Conservation (phyloP, 2,329 filamentous ascomycete species). For the Claviceps sp. region DNA sequence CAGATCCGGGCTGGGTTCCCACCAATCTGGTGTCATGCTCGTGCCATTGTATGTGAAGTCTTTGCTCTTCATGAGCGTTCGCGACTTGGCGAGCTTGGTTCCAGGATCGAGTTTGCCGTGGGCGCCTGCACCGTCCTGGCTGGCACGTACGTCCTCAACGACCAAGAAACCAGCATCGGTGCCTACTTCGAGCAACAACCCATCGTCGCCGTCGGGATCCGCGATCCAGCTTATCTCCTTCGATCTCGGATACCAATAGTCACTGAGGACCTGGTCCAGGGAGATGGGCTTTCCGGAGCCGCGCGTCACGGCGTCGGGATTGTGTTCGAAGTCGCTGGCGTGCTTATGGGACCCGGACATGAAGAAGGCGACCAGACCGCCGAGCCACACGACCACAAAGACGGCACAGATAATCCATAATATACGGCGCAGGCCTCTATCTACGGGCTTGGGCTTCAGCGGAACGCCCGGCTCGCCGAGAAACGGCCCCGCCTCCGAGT, state of each 20-base stretch:
- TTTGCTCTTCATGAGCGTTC: constrained; percentile 60
- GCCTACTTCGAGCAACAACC: constrained; percentile 64
- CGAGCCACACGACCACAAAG: constrained; percentile 53
- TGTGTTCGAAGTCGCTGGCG: constrained; percentile 47
- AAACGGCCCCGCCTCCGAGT: constrained; percentile 41
- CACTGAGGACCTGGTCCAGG: constrained; percentile 54
- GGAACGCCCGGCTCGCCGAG: constrained; percentile 24
- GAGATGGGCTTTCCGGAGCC: constrained; percentile 61
- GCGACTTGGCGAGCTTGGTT: constrained; percentile 32
- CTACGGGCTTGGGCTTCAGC: constrained; percentile 41
- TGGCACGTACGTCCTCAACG: constrained; percentile 67
- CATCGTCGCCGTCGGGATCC: constrained; percentile 65
- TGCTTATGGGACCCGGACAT: constrained; percentile 52
- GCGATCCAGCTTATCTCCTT: constrained; percentile 66
- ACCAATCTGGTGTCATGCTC: constrained; percentile 42
- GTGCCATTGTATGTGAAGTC: constrained; percentile 47
- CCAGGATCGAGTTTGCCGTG: constrained; percentile 14
- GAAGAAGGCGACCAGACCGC: constrained; percentile 55
- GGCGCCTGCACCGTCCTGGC: constrained; percentile 17
- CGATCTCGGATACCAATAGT: constrained; percentile 48
- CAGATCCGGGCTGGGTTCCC: constrained; percentile 69
- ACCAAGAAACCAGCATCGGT: constrained; percentile 63
- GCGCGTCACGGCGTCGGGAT: constrained; percentile 50
- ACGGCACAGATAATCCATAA: constrained; percentile 47
- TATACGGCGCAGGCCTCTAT: constrained; percentile 49